Evolutionary conservation across 2,329 filamentous ascomycete species (phyloP).

Genomic region (Neonectria punicea): DNA sequence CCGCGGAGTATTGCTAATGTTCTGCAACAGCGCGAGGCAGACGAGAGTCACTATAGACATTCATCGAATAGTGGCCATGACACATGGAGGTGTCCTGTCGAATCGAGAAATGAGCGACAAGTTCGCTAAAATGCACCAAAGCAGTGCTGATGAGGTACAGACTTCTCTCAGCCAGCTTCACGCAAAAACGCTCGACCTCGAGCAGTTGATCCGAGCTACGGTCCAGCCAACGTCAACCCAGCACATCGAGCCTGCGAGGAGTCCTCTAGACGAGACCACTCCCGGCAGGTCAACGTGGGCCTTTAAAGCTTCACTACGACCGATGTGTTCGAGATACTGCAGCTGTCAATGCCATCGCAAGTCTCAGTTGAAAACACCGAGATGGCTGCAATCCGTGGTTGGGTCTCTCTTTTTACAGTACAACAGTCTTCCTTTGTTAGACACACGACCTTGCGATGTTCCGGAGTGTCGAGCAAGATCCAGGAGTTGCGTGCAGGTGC

Average conservation of each 20-base stretch:
- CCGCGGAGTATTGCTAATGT: background rate
- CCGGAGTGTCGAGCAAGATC: background rate
- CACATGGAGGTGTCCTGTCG: background rate
- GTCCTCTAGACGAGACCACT: background rate
- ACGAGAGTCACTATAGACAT: background rate
- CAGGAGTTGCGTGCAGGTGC: background rate
- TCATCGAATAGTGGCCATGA: background rate
- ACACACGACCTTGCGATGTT: background rate
- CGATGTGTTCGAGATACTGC: background rate
- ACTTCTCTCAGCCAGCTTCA: background rate
- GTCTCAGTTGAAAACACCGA: background rate
- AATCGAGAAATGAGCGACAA: background rate
- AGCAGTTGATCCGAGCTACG: background rate
- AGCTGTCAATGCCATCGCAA: background rate
- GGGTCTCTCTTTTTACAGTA: background rate
- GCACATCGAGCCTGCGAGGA: background rate
- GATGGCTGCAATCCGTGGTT: background rate
- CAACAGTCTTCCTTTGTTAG: background rate
- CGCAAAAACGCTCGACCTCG: background rate
- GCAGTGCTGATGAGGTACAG: background rate
- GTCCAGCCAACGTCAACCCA: background rate
- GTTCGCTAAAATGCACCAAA: background rate
- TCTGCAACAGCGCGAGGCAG: background rate
- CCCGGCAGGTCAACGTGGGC: background rate
- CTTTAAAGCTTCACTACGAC: background rate